phyloP scores from a whole-genome alignment of 2,329 filamentous ascomycete species.

The Trichoderma aggressivum region DNA sequence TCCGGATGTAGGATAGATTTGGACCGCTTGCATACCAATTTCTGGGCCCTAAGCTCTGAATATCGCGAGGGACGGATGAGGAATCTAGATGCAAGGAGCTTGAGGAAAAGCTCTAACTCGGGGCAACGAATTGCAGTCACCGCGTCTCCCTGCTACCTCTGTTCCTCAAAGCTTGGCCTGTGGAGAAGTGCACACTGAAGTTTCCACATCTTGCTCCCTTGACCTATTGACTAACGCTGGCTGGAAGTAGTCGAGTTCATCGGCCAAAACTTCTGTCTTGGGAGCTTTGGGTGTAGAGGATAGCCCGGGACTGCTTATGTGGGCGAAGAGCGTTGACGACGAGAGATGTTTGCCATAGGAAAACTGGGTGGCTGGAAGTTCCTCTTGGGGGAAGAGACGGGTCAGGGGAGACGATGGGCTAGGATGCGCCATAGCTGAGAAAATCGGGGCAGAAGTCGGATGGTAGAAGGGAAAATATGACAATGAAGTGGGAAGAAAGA shows the following conservation, averaged over 20 bases:
- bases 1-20: neutral
- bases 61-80: neutral
- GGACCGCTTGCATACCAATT: neutral
- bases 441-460: no score
- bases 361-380: neutral
- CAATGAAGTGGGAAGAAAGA: neutral
- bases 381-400: neutral
- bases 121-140: no score
- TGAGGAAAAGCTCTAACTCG: neutral
- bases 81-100: neutral
- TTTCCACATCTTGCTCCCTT: constrained; percentile 10
- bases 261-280: neutral
- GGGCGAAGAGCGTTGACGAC: constrained; percentile 28
- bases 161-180: neutral
- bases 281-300: neutral
- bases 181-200: neutral
- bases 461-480: neutral
- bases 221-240: neutral
- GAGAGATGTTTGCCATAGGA: constrained; percentile 1
- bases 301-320: constrained; percentile 27
- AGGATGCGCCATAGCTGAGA: neutral
- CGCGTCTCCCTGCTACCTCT: no score
- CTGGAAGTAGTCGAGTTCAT: neutral
- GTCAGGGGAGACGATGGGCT: neutral
- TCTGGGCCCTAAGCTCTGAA: neutral